phyloP scores from a whole-genome alignment of 352 stramenopile species.

The Globisporangium cylindrosporum region DNA sequence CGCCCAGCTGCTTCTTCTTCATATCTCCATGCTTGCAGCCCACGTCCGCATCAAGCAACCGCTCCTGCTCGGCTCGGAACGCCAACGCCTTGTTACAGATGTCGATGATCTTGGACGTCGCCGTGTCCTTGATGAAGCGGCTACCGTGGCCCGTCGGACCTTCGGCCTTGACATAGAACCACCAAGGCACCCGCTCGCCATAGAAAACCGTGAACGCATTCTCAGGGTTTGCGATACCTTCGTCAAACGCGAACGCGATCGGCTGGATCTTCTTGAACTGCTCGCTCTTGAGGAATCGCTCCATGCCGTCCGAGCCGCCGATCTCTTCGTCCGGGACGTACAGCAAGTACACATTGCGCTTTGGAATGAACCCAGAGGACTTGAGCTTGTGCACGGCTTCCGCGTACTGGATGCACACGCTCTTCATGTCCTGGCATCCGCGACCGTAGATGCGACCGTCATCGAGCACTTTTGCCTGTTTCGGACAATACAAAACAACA shows the following conservation, averaged over 20 bases:
- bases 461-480: constrained; percentile 58
- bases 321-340: constrained; percentile 95
- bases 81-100: constrained; percentile 83
- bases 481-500: not conserved
- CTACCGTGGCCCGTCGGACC: constrained; percentile 86
- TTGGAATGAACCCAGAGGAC: constrained; percentile 61
- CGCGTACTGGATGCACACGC: constrained; percentile 95
- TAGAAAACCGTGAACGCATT: constrained; percentile 96
- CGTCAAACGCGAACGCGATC: constrained; percentile 93
- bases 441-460: constrained; percentile 89
- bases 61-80: constrained; percentile 90
- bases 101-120: constrained; percentile 91
- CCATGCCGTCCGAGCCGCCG: constrained; percentile 93
- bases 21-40: constrained; percentile 93
- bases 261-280: constrained; percentile 81
- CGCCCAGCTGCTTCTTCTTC: constrained; percentile 87
- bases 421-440: constrained; percentile 95
- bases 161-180: constrained; percentile 84
- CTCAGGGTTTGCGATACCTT: constrained; percentile 90
- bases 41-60: constrained; percentile 52
- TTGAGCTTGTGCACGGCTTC: constrained; percentile 84
- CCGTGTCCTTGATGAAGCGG: constrained; percentile 95
- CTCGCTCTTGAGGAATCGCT: constrained; percentile 77
- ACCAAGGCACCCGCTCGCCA: constrained; percentile 92
- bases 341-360: constrained; percentile 90